These are phyloP conservation scores for Pneumocystis carinii DNA, from an alignment of 1,139 yeast species.

Conservation along the genomic window DNA sequence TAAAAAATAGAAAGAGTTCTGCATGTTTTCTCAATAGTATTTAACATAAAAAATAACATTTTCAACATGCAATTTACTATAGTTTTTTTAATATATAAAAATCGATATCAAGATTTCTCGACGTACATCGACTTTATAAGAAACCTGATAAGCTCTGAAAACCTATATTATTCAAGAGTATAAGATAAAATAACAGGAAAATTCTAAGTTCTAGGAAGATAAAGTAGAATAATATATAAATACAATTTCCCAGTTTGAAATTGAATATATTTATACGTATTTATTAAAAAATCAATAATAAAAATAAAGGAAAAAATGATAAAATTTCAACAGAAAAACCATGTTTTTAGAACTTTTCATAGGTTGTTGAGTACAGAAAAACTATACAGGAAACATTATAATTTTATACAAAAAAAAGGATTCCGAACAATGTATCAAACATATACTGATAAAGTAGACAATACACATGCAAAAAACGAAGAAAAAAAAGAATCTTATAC, in stretches of 20 bases:
- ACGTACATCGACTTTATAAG: background rate
- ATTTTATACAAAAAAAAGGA: background rate
- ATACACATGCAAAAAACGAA: slow-evolving; percentile 1
- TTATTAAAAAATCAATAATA: background rate
- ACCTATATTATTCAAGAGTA: background rate
- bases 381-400: background rate
- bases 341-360: background rate
- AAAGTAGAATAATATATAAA: background rate
- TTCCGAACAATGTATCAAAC: background rate
- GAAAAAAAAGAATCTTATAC: slow-evolving; percentile 7
- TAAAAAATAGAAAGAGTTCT: background rate
- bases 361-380: background rate
- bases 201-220: background rate
- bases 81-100: background rate
- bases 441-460: slow-evolving; percentile 3
- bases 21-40: background rate
- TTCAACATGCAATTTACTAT: background rate
- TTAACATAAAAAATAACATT: background rate
- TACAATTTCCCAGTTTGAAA: background rate
- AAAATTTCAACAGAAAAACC: background rate
- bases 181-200: background rate
- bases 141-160: background rate
- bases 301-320: background rate
- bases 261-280: background rate
- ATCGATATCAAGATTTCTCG: background rate